Conservation (phyloP, 495 filamentous ascomycete genomes). For the Bathelium albidoporum region DNA sequence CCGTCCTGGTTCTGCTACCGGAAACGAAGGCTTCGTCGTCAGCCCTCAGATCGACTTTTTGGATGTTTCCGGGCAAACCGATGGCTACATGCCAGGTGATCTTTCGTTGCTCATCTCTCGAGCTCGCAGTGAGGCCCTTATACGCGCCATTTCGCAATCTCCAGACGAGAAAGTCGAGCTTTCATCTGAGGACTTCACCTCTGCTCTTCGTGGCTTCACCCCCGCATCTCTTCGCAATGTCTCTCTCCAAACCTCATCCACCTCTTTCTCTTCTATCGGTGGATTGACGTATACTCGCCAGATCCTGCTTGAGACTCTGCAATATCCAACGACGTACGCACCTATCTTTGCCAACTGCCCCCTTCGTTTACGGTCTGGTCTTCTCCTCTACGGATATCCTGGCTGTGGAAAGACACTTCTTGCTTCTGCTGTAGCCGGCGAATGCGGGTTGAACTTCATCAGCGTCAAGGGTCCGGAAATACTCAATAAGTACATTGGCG, state of each 20-base stretch:
- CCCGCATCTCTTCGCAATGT: slow-evolving; percentile 91
- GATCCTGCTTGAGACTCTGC: slow-evolving; percentile 81
- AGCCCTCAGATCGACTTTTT: slow-evolving; percentile 77
- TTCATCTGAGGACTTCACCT: slow-evolving; percentile 62
- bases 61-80: slow-evolving; percentile 82
- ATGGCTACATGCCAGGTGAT: slow-evolving; percentile 97
- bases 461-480: slow-evolving; percentile 97
- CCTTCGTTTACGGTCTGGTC: slow-evolving; percentile 78
- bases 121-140: slow-evolving; percentile 82
- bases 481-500: slow-evolving; percentile 96
- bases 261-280: slow-evolving; percentile 82
- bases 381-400: slow-evolving; percentile 88
- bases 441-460: slow-evolving; percentile 96
- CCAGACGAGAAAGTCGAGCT: slow-evolving; percentile 38
- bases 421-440: slow-evolving; percentile 85
- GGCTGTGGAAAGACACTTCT: slow-evolving; percentile 94
- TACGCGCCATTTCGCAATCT: slow-evolving; percentile 50
- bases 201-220: slow-evolving; percentile 80
- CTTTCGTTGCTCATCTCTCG: slow-evolving; percentile 74
- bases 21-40: slow-evolving; percentile 51
- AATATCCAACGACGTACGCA: slow-evolving; percentile 96
- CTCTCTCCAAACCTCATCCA: slow-evolving; percentile 78
- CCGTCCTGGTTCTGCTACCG: slow-evolving; percentile 38
- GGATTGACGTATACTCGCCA: slow-evolving; percentile 76
- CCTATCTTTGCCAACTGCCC: slow-evolving; percentile 96